Evolutionary conservation across 2,329 filamentous ascomycete species (phyloP).

Genomic region (Macrophomina pseudophaseolina): DNA sequence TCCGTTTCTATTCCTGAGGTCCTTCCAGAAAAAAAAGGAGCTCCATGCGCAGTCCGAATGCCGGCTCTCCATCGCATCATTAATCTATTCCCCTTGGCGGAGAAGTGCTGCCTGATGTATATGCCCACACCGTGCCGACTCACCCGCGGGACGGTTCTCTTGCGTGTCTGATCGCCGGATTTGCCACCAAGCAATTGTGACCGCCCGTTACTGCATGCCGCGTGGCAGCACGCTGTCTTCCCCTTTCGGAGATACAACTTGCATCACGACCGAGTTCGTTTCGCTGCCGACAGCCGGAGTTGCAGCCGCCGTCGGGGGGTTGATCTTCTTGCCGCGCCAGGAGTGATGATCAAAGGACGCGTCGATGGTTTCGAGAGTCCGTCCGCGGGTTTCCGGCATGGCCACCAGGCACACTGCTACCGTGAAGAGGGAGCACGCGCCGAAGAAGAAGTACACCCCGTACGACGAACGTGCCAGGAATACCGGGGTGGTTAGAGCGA

Average conservation of each 20-base stretch:
- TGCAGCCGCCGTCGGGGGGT: not conserved
- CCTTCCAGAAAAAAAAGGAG: not conserved
- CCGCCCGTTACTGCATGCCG: not conserved
- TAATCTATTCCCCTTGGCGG: not conserved
- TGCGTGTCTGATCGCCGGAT: not conserved
- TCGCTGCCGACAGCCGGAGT: conserved; percentile 1
- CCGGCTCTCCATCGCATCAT: not conserved
- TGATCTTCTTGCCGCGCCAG: conserved; percentile 13
- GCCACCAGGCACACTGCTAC: conserved; percentile 39
- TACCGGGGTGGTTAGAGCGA: conserved; percentile 53
- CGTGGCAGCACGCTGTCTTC: not conserved
- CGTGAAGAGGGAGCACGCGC: conserved; percentile 33
- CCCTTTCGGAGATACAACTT: not conserved
- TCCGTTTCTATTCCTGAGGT: conserved; percentile 3
- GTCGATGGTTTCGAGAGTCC: conserved; percentile 57
- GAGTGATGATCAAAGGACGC: conserved; percentile 48
- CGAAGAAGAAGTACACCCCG: conserved; percentile 43
- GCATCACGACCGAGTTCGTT: conserved; percentile 10
- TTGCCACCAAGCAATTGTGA: not conserved
- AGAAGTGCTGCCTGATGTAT: not conserved
- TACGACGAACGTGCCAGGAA: conserved; percentile 51
- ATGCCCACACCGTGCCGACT: not conserved
- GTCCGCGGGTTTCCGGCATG: conserved; percentile 59
- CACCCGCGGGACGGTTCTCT: conserved; percentile 3
- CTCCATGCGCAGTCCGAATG: not conserved